A percentile compares a stretch with the other conserved stretches of the same genome.
Evolutionary conservation across 257 asterid species (phyloP).

Genomic region (Buddleja alternifolia): DNA sequence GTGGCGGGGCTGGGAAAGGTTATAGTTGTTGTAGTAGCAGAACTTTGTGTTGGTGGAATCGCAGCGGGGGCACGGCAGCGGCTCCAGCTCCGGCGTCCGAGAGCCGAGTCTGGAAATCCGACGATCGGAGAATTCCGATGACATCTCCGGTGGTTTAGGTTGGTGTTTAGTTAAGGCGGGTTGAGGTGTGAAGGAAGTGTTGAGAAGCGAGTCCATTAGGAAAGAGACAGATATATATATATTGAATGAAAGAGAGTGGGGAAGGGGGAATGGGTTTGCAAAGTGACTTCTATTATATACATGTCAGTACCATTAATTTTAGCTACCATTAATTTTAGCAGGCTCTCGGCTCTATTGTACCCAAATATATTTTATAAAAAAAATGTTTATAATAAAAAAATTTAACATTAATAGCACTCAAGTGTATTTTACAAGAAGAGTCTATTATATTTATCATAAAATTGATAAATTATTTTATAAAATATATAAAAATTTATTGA

Average conservation of each 20-base stretch:
- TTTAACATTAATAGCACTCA: too few relatives aligned
- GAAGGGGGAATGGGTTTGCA: not conserved
- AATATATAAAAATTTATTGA: too few relatives aligned
- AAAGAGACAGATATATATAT: not conserved
- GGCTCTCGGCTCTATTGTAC: too few relatives aligned
- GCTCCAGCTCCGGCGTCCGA: conserved; percentile 46
- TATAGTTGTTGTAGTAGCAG: conserved; percentile 64
- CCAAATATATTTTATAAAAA: too few relatives aligned
- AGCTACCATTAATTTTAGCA: too few relatives aligned
- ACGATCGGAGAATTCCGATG: conserved; percentile 40
- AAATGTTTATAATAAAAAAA: too few relatives aligned
- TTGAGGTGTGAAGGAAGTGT: conserved; percentile 3
- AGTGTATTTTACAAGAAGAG: too few relatives aligned
- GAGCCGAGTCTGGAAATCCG: conserved; percentile 31
- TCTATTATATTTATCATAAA: too few relatives aligned
- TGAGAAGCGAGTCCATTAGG: conserved; percentile 19
- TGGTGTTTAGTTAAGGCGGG: conserved; percentile 11
- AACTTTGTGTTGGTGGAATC: conserved; percentile 57
- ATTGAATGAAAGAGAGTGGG: conserved; percentile 10
- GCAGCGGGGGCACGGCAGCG: conserved; percentile 60
- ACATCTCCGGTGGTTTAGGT: conserved; percentile 27
- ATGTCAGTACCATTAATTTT: too few relatives aligned
- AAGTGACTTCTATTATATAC: not conserved
- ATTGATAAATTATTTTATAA: too few relatives aligned
- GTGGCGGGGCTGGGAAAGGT: conserved; percentile 67